Evolutionary conservation across 352 stramenopile genomes (phyloP), one percentile per base, ranked within the genome.

Genomic region (Phytophthora chlamydospora): DNA sequence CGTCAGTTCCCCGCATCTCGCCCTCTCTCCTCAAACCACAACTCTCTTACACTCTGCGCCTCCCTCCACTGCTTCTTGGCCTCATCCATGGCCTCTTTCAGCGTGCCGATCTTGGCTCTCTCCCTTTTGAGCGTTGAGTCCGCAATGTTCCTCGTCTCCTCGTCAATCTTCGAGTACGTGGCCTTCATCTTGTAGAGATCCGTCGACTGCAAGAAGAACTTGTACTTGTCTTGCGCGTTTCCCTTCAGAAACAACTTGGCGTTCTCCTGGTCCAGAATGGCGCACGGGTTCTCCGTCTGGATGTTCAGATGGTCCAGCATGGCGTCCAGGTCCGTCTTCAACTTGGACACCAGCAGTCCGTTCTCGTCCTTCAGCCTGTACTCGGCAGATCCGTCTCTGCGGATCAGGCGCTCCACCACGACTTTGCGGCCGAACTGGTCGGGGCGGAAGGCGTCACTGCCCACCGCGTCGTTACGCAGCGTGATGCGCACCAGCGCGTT

Each of bases 191-290:
- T 90, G 72, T 98, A 96, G 34, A 98, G 60, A 66, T 98, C 95
- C 1, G 96, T 99, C 2, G 96, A 98, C 66, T 98, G 97, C 64
- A 97, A 78, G 54, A 99, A 99, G 69, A 99, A 99, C 29, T 85
- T 87, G 78, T 98, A 99, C 68, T 99, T 99, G 49, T 98, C 95
- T 17, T 84, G 77, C 4, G 85, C 70, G 56, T 97, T 98, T 35
- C 96, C 96, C 34, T 96, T 97, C 8, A 99, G 67, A 63, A 99
- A 99, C 53, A 98, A 89, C 73, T 99, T 99, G 16, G 96, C 94
- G 53, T 99, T 98, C 78, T 99, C 97, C 63, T 99, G 97, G 72
- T 99, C 96, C 36, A 99, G 68, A 32, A 99, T 96, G 10, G 94
- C 94, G 21, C 97, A 98, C 38, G 97, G 97, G 80, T 99, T 99